A percentile compares a stretch with the other conserved stretches of the same genome.
These are phyloP conservation scores for Lipomyces oligophaga DNA, from an alignment of 805 yeast species.

Conservation along the genomic window DNA sequence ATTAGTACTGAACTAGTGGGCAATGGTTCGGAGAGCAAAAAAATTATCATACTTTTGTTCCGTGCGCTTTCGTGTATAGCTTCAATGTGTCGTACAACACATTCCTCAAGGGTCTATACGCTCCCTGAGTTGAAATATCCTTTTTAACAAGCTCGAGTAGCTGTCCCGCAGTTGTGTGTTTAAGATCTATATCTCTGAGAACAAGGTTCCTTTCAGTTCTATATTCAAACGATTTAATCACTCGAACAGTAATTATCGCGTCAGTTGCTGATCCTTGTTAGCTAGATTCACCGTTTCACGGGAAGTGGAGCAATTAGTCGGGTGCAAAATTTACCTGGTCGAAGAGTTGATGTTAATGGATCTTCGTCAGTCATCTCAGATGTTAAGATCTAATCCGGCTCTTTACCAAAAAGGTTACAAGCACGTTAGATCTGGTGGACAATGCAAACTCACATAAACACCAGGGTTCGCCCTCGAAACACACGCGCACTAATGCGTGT, in stretches of 20 bases:
- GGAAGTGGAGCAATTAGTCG: not conserved
- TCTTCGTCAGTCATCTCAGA: slow-evolving; percentile 39
- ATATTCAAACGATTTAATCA: slow-evolving; percentile 87
- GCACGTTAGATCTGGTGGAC: too few relatives aligned
- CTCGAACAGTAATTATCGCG: slow-evolving; percentile 77
- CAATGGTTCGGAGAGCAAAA: not conserved
- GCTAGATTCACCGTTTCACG: not conserved
- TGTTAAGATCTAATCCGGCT: too few relatives aligned
- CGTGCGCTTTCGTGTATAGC: slow-evolving; percentile 91
- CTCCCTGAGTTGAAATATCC: slow-evolving; percentile 54
- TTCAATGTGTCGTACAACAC: slow-evolving; percentile 53
- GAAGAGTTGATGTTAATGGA: slow-evolving; percentile 73
- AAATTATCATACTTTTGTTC: slow-evolving; percentile 53
- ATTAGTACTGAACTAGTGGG: slow-evolving; percentile 60
- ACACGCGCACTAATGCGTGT: too few relatives aligned
- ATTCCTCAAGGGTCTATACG: slow-evolving; percentile 75
- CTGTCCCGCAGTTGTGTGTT: slow-evolving; percentile 60
- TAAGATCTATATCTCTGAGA: slow-evolving; percentile 65
- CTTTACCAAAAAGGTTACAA: too few relatives aligned
- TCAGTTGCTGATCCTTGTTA: slow-evolving; percentile 35
- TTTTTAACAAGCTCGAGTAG: slow-evolving; percentile 52
- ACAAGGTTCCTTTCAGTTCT: slow-evolving; percentile 79
- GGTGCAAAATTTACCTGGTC: slow-evolving; percentile 49
- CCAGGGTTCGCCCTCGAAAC: too few relatives aligned
- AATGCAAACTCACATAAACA: too few relatives aligned